Conservation (phyloP, 441 rosid genomes). For the Brassica hybrid region DNA sequence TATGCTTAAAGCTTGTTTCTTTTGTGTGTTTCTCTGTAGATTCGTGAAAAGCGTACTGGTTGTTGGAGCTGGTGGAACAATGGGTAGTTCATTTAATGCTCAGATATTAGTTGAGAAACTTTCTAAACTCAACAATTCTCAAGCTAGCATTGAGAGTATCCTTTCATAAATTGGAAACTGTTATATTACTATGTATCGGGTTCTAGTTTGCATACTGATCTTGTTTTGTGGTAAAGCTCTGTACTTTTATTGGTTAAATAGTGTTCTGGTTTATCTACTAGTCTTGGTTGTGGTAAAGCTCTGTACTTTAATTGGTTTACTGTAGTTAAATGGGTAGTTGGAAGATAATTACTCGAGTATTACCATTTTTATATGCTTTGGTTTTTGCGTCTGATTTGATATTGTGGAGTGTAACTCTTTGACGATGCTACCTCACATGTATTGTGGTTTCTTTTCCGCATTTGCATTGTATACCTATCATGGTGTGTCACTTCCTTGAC, state of each 20-base stretch:
- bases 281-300: slow-evolving; percentile 20
- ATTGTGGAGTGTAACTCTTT: too few relatives aligned
- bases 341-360: neutral
- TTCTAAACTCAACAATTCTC: slow-evolving; percentile 87
- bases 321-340: slow-evolving; percentile 8
- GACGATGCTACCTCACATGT: too few relatives aligned
- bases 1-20: slow-evolving; percentile 17
- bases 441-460: neutral
- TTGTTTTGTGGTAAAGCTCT: slow-evolving; percentile 28
- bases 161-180: slow-evolving; percentile 39
- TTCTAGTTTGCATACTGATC: neutral
- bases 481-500: slow-evolving; percentile 53
- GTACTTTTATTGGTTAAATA: neutral
- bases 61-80: slow-evolving; percentile 39
- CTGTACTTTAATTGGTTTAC: neutral
- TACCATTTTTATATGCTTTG: too few relatives aligned
- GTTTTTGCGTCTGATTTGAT: neutral
- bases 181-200: neutral
- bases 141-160: slow-evolving; percentile 99
- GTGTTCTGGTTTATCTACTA: neutral
- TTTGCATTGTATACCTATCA: neutral
- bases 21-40: slow-evolving; percentile 35
- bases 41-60: slow-evolving; percentile 35
- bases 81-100: slow-evolving; percentile 90
- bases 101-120: slow-evolving; percentile 95